Percentiles rank a stretch among this genome's conserved stretches.
phyloP scores from a whole-genome alignment of 2,329 filamentous ascomycete species.

The Stagonosporopsis tanaceti region DNA sequence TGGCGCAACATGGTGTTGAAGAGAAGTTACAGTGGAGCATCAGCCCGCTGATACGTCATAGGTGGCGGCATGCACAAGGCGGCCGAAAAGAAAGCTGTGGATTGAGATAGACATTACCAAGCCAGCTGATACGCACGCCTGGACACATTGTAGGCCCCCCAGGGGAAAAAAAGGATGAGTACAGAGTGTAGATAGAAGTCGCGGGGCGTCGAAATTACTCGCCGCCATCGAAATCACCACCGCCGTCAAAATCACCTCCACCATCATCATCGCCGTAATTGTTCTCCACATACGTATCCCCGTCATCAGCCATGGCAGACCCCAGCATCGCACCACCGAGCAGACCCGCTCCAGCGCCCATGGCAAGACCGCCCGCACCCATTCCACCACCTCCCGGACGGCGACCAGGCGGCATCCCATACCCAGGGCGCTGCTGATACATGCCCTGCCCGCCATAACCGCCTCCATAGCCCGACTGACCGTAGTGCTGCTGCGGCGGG shows the following conservation, averaged over 20 bases:
- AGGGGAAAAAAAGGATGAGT: no score
- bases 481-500: conserved; percentile 26
- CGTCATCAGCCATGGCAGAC: conserved; percentile 62
- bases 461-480: conserved; percentile 24
- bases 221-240: conserved; percentile 2
- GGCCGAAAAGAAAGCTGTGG: not conserved
- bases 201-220: no score
- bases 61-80: conserved; percentile 11
- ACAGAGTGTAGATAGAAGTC: no score
- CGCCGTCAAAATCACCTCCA: conserved; percentile 7
- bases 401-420: conserved; percentile 23
- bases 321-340: conserved; percentile 78
- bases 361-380: conserved; percentile 75
- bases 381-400: conserved; percentile 57
- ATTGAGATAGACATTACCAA: not conserved
- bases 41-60: conserved; percentile 26
- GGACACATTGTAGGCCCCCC: no score
- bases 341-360: conserved; percentile 83
- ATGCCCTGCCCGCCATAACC: conserved; percentile 37
- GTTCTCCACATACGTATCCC: conserved; percentile 36
- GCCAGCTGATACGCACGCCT: no score
- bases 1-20: conserved; percentile 28
- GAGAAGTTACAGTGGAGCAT: conserved; percentile 22
- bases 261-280: conserved; percentile 38
- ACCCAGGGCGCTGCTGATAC: conserved; percentile 27